A percentile compares a stretch with the other conserved stretches of the same genome.
phyloP scores from a whole-genome alignment of 169 alveolate genomes.

The Babesia divergens region DNA sequence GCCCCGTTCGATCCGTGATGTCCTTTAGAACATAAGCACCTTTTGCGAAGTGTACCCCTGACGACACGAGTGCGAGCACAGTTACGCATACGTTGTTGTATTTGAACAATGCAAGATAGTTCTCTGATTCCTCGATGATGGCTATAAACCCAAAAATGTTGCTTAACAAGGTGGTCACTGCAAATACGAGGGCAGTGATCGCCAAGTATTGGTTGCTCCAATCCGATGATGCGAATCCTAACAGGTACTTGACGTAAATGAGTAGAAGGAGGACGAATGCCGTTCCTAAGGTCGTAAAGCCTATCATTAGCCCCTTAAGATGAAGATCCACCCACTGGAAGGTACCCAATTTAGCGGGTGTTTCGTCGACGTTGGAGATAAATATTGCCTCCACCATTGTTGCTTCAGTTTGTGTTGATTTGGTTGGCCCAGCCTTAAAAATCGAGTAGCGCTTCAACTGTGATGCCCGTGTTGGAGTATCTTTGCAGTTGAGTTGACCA shows the following conservation, averaged over 20 bases:
- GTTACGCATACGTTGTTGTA: slow-evolving; percentile 6
- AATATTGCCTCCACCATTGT: neutral
- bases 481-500: no score
- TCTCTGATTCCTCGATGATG: neutral
- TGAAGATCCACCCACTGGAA: slow-evolving; percentile 11
- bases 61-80: neutral
- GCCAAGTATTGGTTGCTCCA: neutral
- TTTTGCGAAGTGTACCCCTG: slow-evolving; percentile 23
- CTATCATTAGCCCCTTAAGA: neutral
- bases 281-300: neutral
- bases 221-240: neutral
- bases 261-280: neutral
- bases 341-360: slow-evolving; percentile 3
- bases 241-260: slow-evolving; percentile 3
- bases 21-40: neutral
- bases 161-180: neutral
- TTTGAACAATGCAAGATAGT: neutral
- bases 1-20: neutral
- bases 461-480: no score
- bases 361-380: neutral
- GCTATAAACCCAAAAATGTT: neutral
- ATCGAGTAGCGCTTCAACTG: no score
- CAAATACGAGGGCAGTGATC: neutral
- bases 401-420: no score
- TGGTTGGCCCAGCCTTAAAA: no score